Conservation (phyloP, 2,329 filamentous ascomycete genomes). For the Epichloe gansuensis region DNA sequence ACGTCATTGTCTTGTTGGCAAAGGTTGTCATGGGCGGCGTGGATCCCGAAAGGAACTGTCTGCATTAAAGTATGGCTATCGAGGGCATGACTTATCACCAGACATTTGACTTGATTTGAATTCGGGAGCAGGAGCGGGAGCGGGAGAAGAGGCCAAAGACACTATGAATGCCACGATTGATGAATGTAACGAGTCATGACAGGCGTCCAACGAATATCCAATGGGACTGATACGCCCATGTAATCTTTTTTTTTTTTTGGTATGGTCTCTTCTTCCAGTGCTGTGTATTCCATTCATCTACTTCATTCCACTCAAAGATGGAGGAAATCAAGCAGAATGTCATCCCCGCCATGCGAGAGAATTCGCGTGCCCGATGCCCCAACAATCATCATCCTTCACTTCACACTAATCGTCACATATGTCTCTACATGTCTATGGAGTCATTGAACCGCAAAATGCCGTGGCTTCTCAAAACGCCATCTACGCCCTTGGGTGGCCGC, state of each 20-base stretch:
- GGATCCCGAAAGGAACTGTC: slow-evolving; percentile 55
- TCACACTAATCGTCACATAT: background rate
- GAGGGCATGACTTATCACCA: slow-evolving; percentile 36
- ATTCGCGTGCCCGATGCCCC: background rate
- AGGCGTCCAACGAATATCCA: too few relatives aligned
- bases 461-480: slow-evolving; percentile 74
- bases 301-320: background rate
- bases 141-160: background rate
- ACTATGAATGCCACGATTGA: background rate
- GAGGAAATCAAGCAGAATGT: background rate
- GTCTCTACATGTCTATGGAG: slow-evolving; percentile 58
- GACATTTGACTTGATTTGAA: background rate
- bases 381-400: background rate
- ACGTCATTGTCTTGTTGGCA: slow-evolving; percentile 46
- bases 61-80: slow-evolving; percentile 52
- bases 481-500: slow-evolving; percentile 65
- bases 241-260: too few relatives aligned
- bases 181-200: too few relatives aligned
- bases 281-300: background rate
- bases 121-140: background rate
- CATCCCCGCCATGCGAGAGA: background rate
- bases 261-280: background rate
- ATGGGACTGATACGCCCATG: too few relatives aligned
- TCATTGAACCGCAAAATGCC: slow-evolving; percentile 90
- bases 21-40: slow-evolving; percentile 57